phyloP scores from a whole-genome alignment of 441 rosid genomes.

The Sinapis alba region DNA sequence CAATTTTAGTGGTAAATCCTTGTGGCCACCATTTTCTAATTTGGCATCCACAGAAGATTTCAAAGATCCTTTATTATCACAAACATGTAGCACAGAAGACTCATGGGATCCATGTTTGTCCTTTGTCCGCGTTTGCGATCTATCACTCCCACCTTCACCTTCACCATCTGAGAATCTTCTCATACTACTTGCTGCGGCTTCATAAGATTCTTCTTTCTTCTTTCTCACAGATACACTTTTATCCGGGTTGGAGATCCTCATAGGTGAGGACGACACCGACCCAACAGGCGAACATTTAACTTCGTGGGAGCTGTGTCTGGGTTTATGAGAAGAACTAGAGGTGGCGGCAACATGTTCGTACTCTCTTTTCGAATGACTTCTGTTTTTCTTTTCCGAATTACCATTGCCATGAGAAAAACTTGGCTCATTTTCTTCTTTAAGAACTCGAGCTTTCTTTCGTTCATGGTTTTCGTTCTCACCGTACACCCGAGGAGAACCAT shows the following conservation, averaged over 20 bases:
- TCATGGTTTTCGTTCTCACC: slow-evolving; percentile 58
- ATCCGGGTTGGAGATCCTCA: slow-evolving; percentile 62
- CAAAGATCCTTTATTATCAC: slow-evolving; percentile 52
- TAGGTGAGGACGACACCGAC: slow-evolving; percentile 92
- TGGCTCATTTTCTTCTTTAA: slow-evolving; percentile 66
- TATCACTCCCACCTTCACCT: slow-evolving; percentile 64
- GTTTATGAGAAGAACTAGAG: slow-evolving; percentile 87
- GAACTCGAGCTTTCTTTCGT: slow-evolving; percentile 65
- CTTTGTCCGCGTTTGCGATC: slow-evolving; percentile 54
- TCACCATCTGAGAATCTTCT: slow-evolving; percentile 59
- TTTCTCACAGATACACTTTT: slow-evolving; percentile 48
- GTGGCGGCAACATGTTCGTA: slow-evolving; percentile 68
- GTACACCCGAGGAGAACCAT: slow-evolving; percentile 46
- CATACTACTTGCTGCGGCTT: slow-evolving; percentile 49
- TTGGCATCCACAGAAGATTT: slow-evolving; percentile 57
- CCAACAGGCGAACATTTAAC: slow-evolving; percentile 91
- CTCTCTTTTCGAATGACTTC: slow-evolving; percentile 60
- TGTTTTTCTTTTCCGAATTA: slow-evolving; percentile 57
- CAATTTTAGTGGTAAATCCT: slow-evolving; percentile 48
- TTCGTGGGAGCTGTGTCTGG: slow-evolving; percentile 65
- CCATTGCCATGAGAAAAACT: slow-evolving; percentile 58
- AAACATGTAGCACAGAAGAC: slow-evolving; percentile 52
- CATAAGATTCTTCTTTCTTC: slow-evolving; percentile 56
- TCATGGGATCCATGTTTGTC: slow-evolving; percentile 57
- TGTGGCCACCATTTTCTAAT: slow-evolving; percentile 48